Percentiles rank a stretch among this genome's conserved stretches.
phyloP scores from a whole-genome alignment of 192 early-diverging fungal species.

The Backusella liffmaniae region DNA sequence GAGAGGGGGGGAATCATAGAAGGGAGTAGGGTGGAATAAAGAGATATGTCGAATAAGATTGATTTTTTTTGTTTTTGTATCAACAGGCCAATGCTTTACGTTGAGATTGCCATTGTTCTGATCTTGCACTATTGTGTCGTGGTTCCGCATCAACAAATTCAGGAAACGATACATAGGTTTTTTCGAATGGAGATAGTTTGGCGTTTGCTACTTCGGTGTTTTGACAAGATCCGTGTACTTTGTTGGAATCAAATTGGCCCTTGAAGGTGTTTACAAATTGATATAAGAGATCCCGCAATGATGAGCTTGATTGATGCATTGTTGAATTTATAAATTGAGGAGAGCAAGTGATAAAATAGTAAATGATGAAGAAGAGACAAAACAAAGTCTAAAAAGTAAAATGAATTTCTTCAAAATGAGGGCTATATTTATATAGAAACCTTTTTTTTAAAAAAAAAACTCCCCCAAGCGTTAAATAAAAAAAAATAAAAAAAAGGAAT shows the following conservation, averaged over 20 bases:
- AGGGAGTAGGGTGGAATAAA: not conserved
- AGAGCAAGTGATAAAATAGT: not conserved
- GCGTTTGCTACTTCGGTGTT: constrained; percentile 6
- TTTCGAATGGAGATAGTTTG: constrained; percentile 21
- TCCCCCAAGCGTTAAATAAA: not conserved
- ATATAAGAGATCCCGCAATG: not conserved
- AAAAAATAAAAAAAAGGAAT: not conserved
- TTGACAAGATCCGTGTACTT: constrained; percentile 1
- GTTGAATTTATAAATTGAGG: not conserved
- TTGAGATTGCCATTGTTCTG: constrained; percentile 10
- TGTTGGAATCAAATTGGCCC: not conserved
- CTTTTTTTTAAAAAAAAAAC: not conserved
- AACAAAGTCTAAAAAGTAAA: not conserved
- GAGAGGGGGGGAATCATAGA: too few relatives aligned
- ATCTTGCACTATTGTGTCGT: not conserved
- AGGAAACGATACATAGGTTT: constrained; percentile 30
- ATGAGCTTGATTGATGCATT: constrained; percentile 3
- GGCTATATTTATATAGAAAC: constrained; percentile 5
- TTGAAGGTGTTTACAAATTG: constrained; percentile 12
- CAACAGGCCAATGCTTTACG: not conserved
- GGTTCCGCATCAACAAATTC: constrained; percentile 16
- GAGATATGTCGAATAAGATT: not conserved
- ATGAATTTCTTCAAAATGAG: not conserved
- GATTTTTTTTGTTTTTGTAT: not conserved
- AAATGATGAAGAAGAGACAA: not conserved